Evolutionary conservation across 768 basidiomycete species (phyloP).

Genomic region (Rhizopogon salebrosus): DNA sequence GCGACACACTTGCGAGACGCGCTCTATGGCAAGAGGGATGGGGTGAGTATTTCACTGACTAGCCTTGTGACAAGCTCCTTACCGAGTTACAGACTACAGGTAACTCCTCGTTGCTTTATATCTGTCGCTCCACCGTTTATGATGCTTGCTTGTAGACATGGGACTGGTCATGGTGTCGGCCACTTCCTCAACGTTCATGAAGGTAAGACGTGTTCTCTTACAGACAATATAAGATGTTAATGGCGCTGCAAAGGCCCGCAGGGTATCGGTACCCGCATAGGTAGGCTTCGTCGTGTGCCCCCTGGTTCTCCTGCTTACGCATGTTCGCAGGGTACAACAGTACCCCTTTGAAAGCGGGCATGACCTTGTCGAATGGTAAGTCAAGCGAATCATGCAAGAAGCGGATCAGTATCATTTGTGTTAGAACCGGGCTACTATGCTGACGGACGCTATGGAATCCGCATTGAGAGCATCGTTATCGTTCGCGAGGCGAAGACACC

Average conservation of each 20-base stretch:
- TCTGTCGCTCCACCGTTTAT: neutral
- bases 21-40: slow-evolving; percentile 85
- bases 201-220: slow-evolving; percentile 24
- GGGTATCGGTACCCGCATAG: slow-evolving; percentile 43
- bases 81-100: slow-evolving; percentile 47
- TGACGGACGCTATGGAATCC: slow-evolving; percentile 87
- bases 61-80: neutral
- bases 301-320: neutral
- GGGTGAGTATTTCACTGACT: slow-evolving; percentile 38
- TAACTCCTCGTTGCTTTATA: slow-evolving; percentile 16
- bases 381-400: neutral
- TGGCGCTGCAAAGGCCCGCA: slow-evolving; percentile 41
- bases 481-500: slow-evolving; percentile 68
- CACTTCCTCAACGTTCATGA: slow-evolving; percentile 95
- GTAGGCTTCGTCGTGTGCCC: slow-evolving; percentile 13
- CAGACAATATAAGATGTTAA: slow-evolving; percentile 1
- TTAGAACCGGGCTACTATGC: slow-evolving; percentile 88
- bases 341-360: slow-evolving; percentile 70
- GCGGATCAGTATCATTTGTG: neutral
- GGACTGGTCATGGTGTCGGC: slow-evolving; percentile 94
- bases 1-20: slow-evolving; percentile 77
- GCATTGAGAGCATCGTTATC: slow-evolving; percentile 87
- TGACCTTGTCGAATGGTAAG: slow-evolving; percentile 83
- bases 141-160: slow-evolving; percentile 48
- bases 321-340: slow-evolving; percentile 53